Evolutionary conservation across 208 protist species (phyloP).

Genomic region (Naegleria lovaniensis): DNA sequence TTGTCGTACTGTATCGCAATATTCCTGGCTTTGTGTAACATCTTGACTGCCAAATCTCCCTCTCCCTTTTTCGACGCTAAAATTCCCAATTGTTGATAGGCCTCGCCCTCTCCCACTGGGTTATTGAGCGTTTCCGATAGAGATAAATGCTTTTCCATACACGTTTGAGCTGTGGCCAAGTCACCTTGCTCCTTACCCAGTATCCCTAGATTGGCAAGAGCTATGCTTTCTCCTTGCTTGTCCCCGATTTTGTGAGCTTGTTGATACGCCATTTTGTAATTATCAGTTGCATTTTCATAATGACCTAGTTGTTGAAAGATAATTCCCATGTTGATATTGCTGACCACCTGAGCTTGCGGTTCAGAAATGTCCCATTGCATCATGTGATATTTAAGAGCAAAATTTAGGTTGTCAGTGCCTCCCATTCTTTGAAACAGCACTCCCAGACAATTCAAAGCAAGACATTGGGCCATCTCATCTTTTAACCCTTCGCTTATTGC

Average conservation of each 20-base stretch:
- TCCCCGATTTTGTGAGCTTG: constrained; percentile 34
- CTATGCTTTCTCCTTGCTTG: constrained; percentile 38
- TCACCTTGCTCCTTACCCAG: constrained; percentile 36
- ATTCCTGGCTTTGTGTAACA: neutral
- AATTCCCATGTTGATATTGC: constrained; percentile 40
- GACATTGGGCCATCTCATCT: neutral
- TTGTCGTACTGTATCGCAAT: neutral
- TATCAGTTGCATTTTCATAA: constrained; percentile 14
- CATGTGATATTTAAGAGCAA: constrained; percentile 39
- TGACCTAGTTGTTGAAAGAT: constrained; percentile 27
- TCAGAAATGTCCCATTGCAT: constrained; percentile 38
- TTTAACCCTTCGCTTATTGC: neutral
- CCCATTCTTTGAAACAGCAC: constrained; percentile 35
- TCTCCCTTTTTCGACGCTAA: neutral
- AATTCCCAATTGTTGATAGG: constrained; percentile 5
- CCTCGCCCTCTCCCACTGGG: neutral
- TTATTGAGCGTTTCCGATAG: neutral
- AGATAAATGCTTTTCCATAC: constrained; percentile 27
- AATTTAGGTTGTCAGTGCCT: constrained; percentile 23
- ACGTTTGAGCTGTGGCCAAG: constrained; percentile 35
- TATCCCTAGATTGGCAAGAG: constrained; percentile 39
- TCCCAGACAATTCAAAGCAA: constrained; percentile 42
- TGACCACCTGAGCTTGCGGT: constrained; percentile 23
- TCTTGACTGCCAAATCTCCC: neutral
- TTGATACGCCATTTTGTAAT: constrained; percentile 40